phyloP scores from a whole-genome alignment of 2,329 filamentous ascomycete genomes.

The Aureobasidium sp. region DNA sequence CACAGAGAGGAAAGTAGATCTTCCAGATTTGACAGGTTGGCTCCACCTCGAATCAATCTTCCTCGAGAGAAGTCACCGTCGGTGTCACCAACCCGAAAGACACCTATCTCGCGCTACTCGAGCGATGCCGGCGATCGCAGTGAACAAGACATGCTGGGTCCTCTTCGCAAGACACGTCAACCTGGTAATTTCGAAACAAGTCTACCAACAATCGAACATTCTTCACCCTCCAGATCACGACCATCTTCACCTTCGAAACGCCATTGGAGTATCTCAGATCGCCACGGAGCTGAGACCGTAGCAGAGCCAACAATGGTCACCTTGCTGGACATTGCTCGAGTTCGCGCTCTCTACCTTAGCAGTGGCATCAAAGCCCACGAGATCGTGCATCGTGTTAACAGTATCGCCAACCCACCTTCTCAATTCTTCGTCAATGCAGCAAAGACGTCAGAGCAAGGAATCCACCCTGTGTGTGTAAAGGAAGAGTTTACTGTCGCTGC shows the following conservation, averaged over 20 bases:
- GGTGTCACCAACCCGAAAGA: neutral
- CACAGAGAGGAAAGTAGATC: conserved; percentile 30
- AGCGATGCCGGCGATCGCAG: neutral
- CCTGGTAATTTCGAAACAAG: neutral
- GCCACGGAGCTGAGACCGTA: conserved; percentile 29
- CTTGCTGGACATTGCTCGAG: conserved; percentile 69
- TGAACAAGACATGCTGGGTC: neutral
- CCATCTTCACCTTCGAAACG: conserved; percentile 28
- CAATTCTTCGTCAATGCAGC: conserved; percentile 30
- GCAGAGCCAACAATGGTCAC: conserved; percentile 19
- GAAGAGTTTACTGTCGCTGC: conserved; percentile 48
- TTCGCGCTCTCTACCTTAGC: conserved; percentile 66
- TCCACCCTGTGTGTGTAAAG: conserved; percentile 40
- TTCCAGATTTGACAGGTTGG: conserved; percentile 35
- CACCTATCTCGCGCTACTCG: neutral
- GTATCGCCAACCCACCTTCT: conserved; percentile 19
- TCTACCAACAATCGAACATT: neutral
- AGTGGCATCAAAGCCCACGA: conserved; percentile 87
- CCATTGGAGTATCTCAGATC: conserved; percentile 52
- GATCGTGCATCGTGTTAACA: conserved; percentile 58
- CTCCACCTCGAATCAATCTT: conserved; percentile 43
- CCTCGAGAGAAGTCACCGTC: neutral
- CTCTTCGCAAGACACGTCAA: neutral
- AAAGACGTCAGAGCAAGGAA: conserved; percentile 26
- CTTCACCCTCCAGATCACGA: neutral